Evolutionary conservation across 331 rosid species (phyloP).

Genomic region (Malus hybrid): DNA sequence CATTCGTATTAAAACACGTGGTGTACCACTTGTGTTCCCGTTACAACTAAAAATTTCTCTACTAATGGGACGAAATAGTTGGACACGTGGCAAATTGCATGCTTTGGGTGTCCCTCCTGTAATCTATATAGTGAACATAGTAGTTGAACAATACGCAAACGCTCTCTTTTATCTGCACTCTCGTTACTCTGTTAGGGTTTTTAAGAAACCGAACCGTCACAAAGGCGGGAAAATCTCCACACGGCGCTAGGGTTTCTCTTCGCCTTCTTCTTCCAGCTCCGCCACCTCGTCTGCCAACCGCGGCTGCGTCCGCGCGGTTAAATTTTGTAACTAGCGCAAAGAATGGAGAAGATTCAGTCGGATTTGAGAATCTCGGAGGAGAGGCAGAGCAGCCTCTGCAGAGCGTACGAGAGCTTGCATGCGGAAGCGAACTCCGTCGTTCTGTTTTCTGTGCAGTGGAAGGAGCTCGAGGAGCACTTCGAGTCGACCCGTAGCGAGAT

Average conservation of each 20-base stretch:
- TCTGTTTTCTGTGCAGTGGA: constrained; percentile 31
- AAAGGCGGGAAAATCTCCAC: not conserved
- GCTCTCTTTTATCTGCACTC: not conserved
- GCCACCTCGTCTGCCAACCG: not conserved
- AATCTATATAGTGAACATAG: not conserved
- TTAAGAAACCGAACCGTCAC: not conserved
- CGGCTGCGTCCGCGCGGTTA: not conserved
- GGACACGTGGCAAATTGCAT: not conserved
- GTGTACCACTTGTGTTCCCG: too few species aligned
- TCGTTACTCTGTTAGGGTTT: not conserved
- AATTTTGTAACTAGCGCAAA: not conserved
- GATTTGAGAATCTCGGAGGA: constrained; percentile 13
- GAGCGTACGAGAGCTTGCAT: constrained; percentile 24
- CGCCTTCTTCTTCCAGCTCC: not conserved
- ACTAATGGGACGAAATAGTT: not conserved
- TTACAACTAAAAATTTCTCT: too few species aligned
- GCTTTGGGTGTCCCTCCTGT: not conserved
- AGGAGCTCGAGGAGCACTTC: constrained; percentile 42
- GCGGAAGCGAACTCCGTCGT: constrained; percentile 24
- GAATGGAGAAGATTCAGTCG: constrained; percentile 26
- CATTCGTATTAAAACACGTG: too few species aligned
- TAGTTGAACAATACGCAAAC: not conserved
- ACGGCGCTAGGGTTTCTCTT: not conserved
- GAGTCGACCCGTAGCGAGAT: constrained; percentile 18
- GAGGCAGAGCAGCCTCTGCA: constrained; percentile 24